Conservation (phyloP, 768 basidiomycete genomes). For the Rhodocollybia butyracea region DNA sequence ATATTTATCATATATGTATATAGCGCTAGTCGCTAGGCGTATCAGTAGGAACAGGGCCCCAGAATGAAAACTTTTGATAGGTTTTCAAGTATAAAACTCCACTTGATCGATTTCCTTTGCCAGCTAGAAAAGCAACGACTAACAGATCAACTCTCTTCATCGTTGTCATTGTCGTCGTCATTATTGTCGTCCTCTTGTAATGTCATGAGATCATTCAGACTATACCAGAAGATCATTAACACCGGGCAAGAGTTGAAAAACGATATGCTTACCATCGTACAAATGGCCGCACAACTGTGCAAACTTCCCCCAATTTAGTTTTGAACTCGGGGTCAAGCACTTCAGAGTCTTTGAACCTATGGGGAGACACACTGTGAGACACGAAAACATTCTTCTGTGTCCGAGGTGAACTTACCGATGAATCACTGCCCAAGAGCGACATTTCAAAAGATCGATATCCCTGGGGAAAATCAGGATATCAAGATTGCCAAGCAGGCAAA, state of each 20-base stretch:
- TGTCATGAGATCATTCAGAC: constrained; percentile 52
- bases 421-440: constrained; percentile 71
- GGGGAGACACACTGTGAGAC: constrained; percentile 14
- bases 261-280: constrained; percentile 62
- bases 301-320: constrained; percentile 53
- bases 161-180: constrained; percentile 11
- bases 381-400: constrained; percentile 2
- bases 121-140: background rate
- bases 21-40: too few relatives aligned
- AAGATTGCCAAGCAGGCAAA: background rate
- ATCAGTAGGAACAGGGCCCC: too few relatives aligned
- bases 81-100: too few relatives aligned
- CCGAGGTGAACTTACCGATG: constrained; percentile 42
- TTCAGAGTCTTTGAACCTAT: constrained; percentile 72
- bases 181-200: constrained; percentile 19
- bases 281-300: constrained; percentile 62
- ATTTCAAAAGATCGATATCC: constrained; percentile 90
- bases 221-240: constrained; percentile 15
- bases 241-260: background rate
- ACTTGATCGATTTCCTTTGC: too few relatives aligned
- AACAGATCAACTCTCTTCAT: background rate
- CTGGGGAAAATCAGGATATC: constrained; percentile 28
- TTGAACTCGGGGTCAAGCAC: constrained; percentile 68
- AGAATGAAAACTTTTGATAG: too few relatives aligned
- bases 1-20: too few relatives aligned